These are phyloP conservation scores for Penicillium sp. DNA, from an alignment of 2,329 filamentous ascomycete species.

Conservation along the genomic window DNA sequence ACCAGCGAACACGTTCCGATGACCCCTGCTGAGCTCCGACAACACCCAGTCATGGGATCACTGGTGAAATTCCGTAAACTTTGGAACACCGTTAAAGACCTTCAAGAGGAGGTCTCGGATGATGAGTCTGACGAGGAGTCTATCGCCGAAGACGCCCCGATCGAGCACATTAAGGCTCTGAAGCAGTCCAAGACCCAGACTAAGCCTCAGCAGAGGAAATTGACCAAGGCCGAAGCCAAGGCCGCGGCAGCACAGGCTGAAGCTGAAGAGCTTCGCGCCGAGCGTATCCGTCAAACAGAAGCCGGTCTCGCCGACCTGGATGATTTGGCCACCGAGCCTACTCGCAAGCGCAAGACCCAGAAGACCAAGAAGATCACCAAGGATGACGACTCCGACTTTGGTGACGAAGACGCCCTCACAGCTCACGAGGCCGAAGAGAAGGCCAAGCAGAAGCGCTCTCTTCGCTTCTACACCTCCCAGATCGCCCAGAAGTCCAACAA, in stretches of 20 bases:
- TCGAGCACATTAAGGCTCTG: constrained; percentile 12
- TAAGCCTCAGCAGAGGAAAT: constrained; percentile 46
- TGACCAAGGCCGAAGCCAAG: constrained; percentile 53
- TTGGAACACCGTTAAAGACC: constrained; percentile 73
- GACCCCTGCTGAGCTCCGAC: constrained; percentile 75
- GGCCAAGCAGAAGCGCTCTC: constrained; percentile 81
- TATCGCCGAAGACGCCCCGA: constrained; percentile 18
- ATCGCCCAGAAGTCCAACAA: constrained; percentile 93
- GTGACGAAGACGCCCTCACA: constrained; percentile 81
- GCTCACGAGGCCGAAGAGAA: constrained; percentile 82
- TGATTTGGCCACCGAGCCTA: constrained; percentile 55
- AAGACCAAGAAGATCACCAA: constrained; percentile 35
- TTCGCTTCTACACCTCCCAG: constrained; percentile 97
- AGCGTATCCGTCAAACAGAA: constrained; percentile 60
- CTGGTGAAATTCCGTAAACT: constrained; percentile 76
- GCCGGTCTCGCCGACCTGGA: constrained; percentile 74
- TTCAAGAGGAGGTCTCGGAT: constrained; percentile 55
- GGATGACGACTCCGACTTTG: constrained; percentile 77
- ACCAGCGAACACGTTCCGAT: constrained; percentile 60
- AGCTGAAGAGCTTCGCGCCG: constrained; percentile 55
- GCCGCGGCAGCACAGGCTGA: constrained; percentile 56
- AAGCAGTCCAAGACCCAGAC: constrained; percentile 35
- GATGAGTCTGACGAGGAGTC: constrained; percentile 23
- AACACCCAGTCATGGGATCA: constrained; percentile 88
- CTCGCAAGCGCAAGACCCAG: constrained; percentile 48